Evolutionary conservation across 2,329 filamentous ascomycete species (phyloP), one percentile per base, ranked within the genome.

Genomic region (Aspergillus thermomutatus): DNA sequence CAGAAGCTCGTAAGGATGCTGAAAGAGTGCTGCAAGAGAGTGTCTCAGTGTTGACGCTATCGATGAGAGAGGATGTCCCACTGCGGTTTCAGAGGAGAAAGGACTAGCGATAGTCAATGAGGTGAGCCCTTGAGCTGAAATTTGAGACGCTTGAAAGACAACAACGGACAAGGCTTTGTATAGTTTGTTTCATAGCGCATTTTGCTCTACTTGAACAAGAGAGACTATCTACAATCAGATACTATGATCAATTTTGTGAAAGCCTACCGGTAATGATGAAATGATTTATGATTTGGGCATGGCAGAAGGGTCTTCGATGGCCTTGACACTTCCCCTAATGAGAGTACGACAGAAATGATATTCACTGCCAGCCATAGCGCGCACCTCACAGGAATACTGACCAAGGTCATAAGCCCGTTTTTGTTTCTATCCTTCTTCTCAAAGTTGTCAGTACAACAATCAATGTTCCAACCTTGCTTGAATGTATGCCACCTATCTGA

Each of bases 31-130:
- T 62, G 45, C 37, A 47, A 14, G 52, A 53, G 27, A 61, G 61
- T 21, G 28, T 46, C 27, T 31, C 61, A 11, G 43, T 65, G 11
- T 8, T 65, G 37, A 62, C 61, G 11, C 41, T 65, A 55, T 58
- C 45, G 4, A 63, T 64, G 61, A 53, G 34, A 23, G 57, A 61
- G 37, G 52, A 56, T 50, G 52, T 65, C 10, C 61, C 60, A 4
- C 46, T 65, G 43, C n/a, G 41, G 49, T 60, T 65, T 54, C 50
- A 28, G 8, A 58, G 46, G 53, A 40, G 56, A 41, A 55, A 48
- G 45, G 8, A 14, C 21, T 11, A 21, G n/a, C 10, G 19, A 11
- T 11, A 19, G 8, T 3, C 10, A 23, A 21, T 21, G n/a, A 21
- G 21, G 9, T 11, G 19, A 23, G 19, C 1, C 3, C n/a, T 25